Base-by-base conservation (phyloP, 2,329 filamentous ascomycete genomes). In the Mycocentrospora acerina region DNA sequence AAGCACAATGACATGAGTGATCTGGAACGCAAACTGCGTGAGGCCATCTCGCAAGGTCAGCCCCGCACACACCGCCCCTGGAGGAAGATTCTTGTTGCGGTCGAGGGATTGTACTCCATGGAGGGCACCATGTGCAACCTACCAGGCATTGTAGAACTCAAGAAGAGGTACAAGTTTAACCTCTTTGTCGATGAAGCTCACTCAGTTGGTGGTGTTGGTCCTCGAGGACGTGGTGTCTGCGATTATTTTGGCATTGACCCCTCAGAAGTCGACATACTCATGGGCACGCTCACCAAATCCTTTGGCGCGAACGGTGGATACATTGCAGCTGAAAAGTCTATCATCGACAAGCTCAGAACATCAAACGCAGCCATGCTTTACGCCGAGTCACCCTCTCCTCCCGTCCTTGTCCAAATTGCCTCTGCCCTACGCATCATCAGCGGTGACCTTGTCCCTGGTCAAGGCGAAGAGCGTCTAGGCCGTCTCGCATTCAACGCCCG, bases 81-180 rank as follows among this genome's bases (percentile, higher is more conserved):
- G 93, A 96, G 95, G 78, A 98, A 97, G 81, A 97, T 98, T 44
- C 70, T 98, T 35, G 88, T 98, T 29, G 90, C 91, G 25, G 88
- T 98, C 25, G 93, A 98, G 68, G 93, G 93, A 55, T 79, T 98
- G 14, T 98, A 98, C 77, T 97, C 91, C 1, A 98, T 98, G 93
- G 93, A 98, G 73, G 93, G 93, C 32, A 96, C 90, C 52, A 95
- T 98, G 88, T 93, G 88, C 70, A 93, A 98, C 66, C 80, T 98
- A n/a, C 93, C 93, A 1, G 88, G 88, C 45, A 76, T 98, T 34
- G 72, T 98, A 42, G 80, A 78, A 34, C 78, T 98, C 51, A 96
- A 95, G 80, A 85, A 85, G 66, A 90, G 88, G 70, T 98, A 98
- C 82, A 97, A 95, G 75, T 98, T 95, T 73, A 81, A 89, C 63